phyloP scores from a whole-genome alignment of 352 stramenopile genomes.

The Globisporangium iwayamae region DNA sequence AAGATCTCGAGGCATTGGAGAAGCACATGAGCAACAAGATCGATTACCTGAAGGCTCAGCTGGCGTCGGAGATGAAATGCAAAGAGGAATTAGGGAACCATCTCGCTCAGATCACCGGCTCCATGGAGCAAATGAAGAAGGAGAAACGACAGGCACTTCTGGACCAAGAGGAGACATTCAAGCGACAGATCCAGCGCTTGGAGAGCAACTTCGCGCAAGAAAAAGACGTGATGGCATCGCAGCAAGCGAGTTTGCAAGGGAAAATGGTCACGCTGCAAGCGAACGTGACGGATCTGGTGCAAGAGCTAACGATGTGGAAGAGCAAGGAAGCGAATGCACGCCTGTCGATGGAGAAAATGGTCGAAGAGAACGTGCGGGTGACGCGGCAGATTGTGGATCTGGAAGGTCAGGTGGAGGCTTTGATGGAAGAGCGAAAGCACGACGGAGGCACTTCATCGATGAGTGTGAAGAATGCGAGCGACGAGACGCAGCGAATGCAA shows the following conservation, averaged over 20 bases:
- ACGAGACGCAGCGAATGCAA: conserved; percentile 75
- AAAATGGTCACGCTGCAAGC: conserved; percentile 68
- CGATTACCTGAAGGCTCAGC: conserved; percentile 79
- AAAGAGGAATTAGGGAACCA: conserved; percentile 78
- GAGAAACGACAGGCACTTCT: conserved; percentile 46
- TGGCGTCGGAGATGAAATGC: conserved; percentile 82
- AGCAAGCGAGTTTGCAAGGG: conserved; percentile 45
- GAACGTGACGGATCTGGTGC: conserved; percentile 72
- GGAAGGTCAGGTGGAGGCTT: conserved; percentile 45
- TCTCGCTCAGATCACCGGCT: conserved; percentile 54
- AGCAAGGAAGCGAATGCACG: conserved; percentile 63
- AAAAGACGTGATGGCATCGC: conserved; percentile 38
- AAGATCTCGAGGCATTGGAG: conserved; percentile 49
- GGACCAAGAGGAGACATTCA: conserved; percentile 62
- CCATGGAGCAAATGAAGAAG: conserved; percentile 64
- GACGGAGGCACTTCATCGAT: conserved; percentile 27
- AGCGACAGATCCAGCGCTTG: conserved; percentile 44
- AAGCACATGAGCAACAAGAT: conserved; percentile 80
- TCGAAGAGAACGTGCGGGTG: conserved; percentile 61
- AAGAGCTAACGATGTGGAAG: conserved; percentile 65
- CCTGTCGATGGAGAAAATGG: conserved; percentile 71
- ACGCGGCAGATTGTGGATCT: conserved; percentile 64
- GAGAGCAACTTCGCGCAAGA: conserved; percentile 50
- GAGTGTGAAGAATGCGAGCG: conserved; percentile 62
- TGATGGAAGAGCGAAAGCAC: conserved; percentile 53